Evolutionary conservation across 148 eudicot genomes (phyloP), one percentile per base, ranked within the genome.

Genomic region (Diospyros kaki): DNA sequence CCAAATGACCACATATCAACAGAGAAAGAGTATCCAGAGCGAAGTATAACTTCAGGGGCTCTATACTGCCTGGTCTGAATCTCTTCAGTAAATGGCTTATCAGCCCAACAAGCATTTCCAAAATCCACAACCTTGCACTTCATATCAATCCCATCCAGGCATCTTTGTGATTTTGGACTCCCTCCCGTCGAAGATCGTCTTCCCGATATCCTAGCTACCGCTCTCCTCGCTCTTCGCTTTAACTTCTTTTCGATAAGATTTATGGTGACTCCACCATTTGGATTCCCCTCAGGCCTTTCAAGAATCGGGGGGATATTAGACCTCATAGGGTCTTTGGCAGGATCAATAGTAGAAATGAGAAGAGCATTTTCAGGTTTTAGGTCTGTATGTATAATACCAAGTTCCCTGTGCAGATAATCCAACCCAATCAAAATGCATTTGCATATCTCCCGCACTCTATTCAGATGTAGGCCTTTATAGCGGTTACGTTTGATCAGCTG

Each of bases 1-100:
- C 90, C 98, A 82, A 95, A 95, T 64, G 98, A 95, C 98, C 98
- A 95, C 91, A 95, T 89, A 83, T 95, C 98, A 72, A 87, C 90
- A 69, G 97, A 82, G 68, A 75, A 86, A 7, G 89, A 79, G 80
- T 95, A 92, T 39, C 96, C 94, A 58, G 96, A 85, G 17, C 83
- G 87, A 38, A 95, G 84, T 73, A 95, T 79, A 81, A 95, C 98
- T 87, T 95, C 98, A 69, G 98, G 98, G 70, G 98, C 96, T 83
- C 98, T 87, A 73, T 95, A 95, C 59, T 95, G 98, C 77, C 98
- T 90, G 56, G 98, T 95, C 81, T 95, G 98, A 74, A 95, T 92
- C 79, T 92, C 98, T 71, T 89, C 93, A 44, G 89, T 79, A 78
- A 90, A 84, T 71, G 75, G 88, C 74, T 83, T 85, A 81, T 91